phyloP scores from a whole-genome alignment of 169 alveolate species.

The Theileria sp. region DNA sequence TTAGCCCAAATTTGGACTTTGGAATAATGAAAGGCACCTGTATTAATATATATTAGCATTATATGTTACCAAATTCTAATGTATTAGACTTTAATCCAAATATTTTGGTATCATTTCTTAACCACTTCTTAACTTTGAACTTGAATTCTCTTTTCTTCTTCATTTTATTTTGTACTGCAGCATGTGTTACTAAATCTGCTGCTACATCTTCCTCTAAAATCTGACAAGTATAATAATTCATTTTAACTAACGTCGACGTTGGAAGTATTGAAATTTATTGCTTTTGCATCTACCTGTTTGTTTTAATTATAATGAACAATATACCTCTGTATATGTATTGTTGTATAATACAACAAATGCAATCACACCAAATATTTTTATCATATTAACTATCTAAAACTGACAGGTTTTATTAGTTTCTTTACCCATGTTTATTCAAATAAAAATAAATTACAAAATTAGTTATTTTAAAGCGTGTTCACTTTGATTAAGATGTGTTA shows the following conservation, averaged over 20 bases:
- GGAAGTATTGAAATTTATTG: not conserved
- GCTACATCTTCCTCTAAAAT: not conserved
- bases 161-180: not conserved
- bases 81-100: not conserved
- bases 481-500: not conserved
- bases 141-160: not conserved
- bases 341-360: not conserved
- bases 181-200: not conserved
- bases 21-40: conserved; percentile 1
- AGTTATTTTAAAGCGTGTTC: not conserved
- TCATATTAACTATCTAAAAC: not conserved
- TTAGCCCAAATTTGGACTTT: conserved; percentile 25
- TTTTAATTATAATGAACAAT: not conserved
- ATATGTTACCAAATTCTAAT: not conserved
- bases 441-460: no score
- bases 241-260: not conserved
- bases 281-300: not conserved
- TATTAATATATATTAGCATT: not conserved
- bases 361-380: not conserved
- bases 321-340: not conserved
- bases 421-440: not conserved
- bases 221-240: not conserved
- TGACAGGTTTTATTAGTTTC: not conserved
- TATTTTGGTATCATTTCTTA: not conserved
- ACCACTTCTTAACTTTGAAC: conserved; percentile 10